Evolutionary conservation across 495 filamentous ascomycete species (phyloP).

Genomic region (Astrothelium macrocarpum): DNA sequence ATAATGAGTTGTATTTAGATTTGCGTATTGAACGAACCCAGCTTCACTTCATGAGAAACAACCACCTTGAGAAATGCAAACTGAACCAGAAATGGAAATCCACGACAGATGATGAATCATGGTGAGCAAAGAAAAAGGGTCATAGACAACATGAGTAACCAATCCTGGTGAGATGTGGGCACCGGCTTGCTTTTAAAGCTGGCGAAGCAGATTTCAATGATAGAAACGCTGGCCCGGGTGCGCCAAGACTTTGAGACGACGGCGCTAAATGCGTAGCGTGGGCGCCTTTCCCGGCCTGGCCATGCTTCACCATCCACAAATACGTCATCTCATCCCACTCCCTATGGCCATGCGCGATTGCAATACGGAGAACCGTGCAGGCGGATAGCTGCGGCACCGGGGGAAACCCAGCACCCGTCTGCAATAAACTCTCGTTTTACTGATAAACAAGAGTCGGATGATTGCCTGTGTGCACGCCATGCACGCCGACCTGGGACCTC

Average conservation of each 20-base stretch:
- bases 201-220: background rate
- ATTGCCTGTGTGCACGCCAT: too few relatives aligned
- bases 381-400: background rate
- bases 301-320: background rate
- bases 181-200: background rate
- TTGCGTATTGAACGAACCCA: background rate
- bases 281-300: background rate
- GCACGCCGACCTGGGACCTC: too few relatives aligned
- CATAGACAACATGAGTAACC: too few relatives aligned
- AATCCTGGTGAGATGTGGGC: background rate
- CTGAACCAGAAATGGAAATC: too few relatives aligned
- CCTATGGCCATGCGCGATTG: too few relatives aligned
- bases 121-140: too few relatives aligned
- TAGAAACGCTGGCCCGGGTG: background rate
- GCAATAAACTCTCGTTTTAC: too few relatives aligned
- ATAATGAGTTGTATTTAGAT: background rate
- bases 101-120: too few relatives aligned
- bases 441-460: too few relatives aligned
- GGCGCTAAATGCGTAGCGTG: background rate
- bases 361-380: background rate
- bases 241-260: background rate
- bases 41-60: background rate
- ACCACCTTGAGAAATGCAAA: too few relatives aligned
- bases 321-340: conserved; percentile 3
- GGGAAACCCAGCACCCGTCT: too few relatives aligned